Conservation (phyloP, 257 asterid species). For the Solanum pennellii region DNA sequence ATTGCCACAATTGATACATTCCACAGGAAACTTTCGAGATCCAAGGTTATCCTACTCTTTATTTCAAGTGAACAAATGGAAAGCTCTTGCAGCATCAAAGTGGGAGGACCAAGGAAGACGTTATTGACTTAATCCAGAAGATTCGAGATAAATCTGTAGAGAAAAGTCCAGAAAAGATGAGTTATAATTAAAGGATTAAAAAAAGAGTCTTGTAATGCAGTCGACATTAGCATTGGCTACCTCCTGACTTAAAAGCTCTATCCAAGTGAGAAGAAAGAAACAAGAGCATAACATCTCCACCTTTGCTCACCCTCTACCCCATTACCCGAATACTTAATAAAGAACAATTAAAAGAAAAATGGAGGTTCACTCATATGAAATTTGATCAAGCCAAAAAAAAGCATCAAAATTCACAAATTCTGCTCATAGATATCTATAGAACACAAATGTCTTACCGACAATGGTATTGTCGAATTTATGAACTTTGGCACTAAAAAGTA, state of each 20-base stretch:
- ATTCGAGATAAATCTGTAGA: slow-evolving; percentile 31
- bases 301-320: not conserved
- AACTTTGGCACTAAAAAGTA: too few relatives aligned
- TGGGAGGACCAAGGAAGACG: slow-evolving; percentile 56
- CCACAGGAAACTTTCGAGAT: slow-evolving; percentile 46
- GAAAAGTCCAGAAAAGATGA: slow-evolving; percentile 44
- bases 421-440: too few relatives aligned
- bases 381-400: too few relatives aligned
- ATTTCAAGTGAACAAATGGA: slow-evolving; percentile 67
- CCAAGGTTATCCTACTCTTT: slow-evolving; percentile 76
- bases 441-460: too few relatives aligned
- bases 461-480: too few relatives aligned
- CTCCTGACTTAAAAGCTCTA: not conserved
- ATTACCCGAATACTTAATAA: not conserved
- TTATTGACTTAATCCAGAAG: slow-evolving; percentile 58
- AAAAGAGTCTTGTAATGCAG: not conserved
- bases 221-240: not conserved
- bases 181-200: slow-evolving; percentile 30
- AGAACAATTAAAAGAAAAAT: too few relatives aligned
- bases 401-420: too few relatives aligned
- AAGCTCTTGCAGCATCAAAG: slow-evolving; percentile 45
- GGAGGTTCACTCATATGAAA: too few relatives aligned
- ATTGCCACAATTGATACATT: slow-evolving; percentile 51
- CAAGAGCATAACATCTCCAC: not conserved
- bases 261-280: not conserved